Conservation (phyloP, 306 rosid genomes). For the Sophora flavescens region DNA sequence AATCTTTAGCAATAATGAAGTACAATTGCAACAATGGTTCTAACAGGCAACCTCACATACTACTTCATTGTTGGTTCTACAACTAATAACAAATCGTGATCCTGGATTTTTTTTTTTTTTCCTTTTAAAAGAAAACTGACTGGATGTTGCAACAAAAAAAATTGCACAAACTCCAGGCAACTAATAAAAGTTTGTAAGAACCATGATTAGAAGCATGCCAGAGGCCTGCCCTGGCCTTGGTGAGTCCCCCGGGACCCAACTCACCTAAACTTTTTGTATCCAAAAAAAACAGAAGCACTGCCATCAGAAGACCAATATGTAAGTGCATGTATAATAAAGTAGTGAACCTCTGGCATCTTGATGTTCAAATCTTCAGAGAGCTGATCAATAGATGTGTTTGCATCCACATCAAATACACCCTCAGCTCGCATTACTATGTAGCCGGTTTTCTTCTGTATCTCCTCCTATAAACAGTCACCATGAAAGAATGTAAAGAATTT, state of each 20-base stretch:
- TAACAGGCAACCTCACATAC: constrained; percentile 2
- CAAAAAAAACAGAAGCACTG: constrained; percentile 20
- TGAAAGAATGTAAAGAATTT: constrained; percentile 27
- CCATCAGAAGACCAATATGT: constrained; percentile 22
- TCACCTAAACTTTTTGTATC: too few relatives aligned
- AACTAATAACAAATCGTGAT: not conserved
- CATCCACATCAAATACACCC: constrained; percentile 96
- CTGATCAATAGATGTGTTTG: constrained; percentile 96
- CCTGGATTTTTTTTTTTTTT: not conserved
- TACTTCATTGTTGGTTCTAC: not conserved
- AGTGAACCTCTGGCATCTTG: constrained; percentile 94
- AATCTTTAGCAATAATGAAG: not conserved
- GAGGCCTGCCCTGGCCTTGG: too few relatives aligned
- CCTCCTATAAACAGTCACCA: constrained; percentile 74
- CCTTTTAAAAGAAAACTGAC: not conserved
- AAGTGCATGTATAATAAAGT: constrained; percentile 27
- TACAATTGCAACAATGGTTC: constrained; percentile 23
- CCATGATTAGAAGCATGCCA: constrained; percentile 21
- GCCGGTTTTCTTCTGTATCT: constrained; percentile 98
- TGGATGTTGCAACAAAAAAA: constrained; percentile 21
- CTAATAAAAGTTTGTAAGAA: not conserved
- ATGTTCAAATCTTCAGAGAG: constrained; percentile 93
- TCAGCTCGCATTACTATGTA: constrained; percentile 96
- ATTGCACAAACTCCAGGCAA: constrained; percentile 12
- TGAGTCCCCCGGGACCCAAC: too few relatives aligned